Evolutionary conservation across 305 asterid species (phyloP), one percentile per base, ranked within the genome.

Genomic region (Ruellia speciosa): DNA sequence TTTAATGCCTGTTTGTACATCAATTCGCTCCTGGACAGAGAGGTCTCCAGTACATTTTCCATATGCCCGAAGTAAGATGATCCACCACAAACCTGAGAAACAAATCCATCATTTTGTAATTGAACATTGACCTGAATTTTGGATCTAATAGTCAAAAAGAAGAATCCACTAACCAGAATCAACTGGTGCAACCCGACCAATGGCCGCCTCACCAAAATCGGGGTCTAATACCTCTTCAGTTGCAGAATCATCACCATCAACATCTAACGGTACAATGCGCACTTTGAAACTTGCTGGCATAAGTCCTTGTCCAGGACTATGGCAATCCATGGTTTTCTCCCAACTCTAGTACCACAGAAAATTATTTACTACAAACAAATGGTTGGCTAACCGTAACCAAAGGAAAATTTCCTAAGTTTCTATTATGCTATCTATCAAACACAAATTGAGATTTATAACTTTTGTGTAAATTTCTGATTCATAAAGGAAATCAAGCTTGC

Each of bases 241-340:
- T 55, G 87, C 85, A 66, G 82, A 72, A 61, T 79, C 96, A 66
- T 82, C 90, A 19, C 92, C 87, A 63, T 82, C 90, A 19, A 88
- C 87, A 63, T 90, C 94, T 49, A 81, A 78, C 31, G 90, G 87
- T 64, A 87, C 75, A 43, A 81, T 69, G 53, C 94, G 95, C 59
- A 90, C 95, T 75, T 90, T 90, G 77, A 90, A 90, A 73, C 97
- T 90, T 16, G 97, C 95, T 51, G 96, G 97, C 95, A 87, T 90
- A 61, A 90, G 66, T 62, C 97, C 97, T 74, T 81, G 94, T 68
- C 97, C 95, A 64, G 97, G 97, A 73, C 96, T 90, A 70, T 90
- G 79, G 70, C 97, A 87, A 72, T 87, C 95, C 82, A 90, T 83
- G 39, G 96, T 90, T 90, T 83, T 90, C 83, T 85, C 97, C 97